phyloP scores from a whole-genome alignment of 768 basidiomycete species.

The Tubosaeta brunneosetosa region DNA sequence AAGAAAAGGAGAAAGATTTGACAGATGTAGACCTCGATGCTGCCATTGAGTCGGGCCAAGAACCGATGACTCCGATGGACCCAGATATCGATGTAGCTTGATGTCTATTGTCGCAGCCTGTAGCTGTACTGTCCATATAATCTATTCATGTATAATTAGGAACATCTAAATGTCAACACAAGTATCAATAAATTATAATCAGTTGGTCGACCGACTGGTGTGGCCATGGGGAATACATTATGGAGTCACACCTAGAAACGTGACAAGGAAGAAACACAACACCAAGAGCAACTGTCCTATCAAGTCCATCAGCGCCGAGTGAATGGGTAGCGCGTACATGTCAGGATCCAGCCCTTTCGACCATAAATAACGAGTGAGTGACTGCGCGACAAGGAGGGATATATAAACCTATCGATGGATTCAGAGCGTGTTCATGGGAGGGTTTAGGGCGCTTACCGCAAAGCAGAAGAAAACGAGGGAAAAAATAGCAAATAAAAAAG shows the following conservation, averaged over 20 bases:
- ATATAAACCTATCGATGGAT: constrained; percentile 51
- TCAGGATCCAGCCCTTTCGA: constrained; percentile 76
- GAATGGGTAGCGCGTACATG: constrained; percentile 89
- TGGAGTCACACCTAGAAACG: constrained; percentile 32
- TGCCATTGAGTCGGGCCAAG: constrained; percentile 29
- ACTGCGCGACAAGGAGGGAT: constrained; percentile 64
- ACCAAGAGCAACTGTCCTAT: constrained; percentile 79
- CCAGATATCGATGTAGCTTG: constrained; percentile 36
- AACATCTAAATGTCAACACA: not conserved
- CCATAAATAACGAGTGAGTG: constrained; percentile 77
- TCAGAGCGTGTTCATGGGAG: not conserved
- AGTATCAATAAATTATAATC: not conserved
- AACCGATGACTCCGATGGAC: constrained; percentile 36
- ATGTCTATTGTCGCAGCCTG: constrained; percentile 5
- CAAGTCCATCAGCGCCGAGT: constrained; percentile 85
- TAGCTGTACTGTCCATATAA: not conserved
- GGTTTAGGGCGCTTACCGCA: constrained; percentile 50
- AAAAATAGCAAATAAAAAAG: constrained; percentile 61
- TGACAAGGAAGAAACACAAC: constrained; percentile 65
- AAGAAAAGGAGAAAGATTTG: constrained; percentile 25
- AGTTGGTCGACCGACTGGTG: not conserved
- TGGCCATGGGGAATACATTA: constrained; percentile 1
- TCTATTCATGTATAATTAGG: not conserved
- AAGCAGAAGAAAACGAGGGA: constrained; percentile 69
- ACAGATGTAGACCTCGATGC: constrained; percentile 30